Conservation (phyloP, 2,329 filamentous ascomycete species). For the Tricladium varicosporioides region DNA sequence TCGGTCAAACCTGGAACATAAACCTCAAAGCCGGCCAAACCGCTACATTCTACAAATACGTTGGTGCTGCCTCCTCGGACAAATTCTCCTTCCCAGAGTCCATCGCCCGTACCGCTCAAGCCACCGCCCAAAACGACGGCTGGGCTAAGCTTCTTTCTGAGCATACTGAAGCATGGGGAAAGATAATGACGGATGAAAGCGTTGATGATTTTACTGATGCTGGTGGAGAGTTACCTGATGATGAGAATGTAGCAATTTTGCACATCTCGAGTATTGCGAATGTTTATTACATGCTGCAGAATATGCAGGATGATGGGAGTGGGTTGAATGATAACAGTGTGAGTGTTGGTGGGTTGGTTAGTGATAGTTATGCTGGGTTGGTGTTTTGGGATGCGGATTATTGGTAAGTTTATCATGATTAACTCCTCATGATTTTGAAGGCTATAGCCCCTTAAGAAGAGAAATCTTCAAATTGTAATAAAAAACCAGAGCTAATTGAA, state of each 20-base stretch:
- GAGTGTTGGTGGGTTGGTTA: conserved; percentile 64
- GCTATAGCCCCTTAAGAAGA: no score
- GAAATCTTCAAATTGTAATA: no score
- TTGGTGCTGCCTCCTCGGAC: conserved; percentile 67
- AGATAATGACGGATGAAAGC: conserved; percentile 56
- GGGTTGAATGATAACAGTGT: conserved; percentile 61
- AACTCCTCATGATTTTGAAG: not conserved
- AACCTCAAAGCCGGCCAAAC: conserved; percentile 50
- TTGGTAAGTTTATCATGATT: not conserved
- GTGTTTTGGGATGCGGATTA: conserved; percentile 41
- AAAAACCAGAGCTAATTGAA: not conserved
- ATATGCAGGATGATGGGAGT: conserved; percentile 45
- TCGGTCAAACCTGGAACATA: conserved; percentile 59
- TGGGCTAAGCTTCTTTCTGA: conserved; percentile 53
- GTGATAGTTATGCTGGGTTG: conserved; percentile 64
- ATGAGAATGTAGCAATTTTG: conserved; percentile 51
- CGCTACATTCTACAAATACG: conserved; percentile 61
- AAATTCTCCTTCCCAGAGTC: conserved; percentile 58
- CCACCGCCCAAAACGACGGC: conserved; percentile 48
- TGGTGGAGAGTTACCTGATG: conserved; percentile 57
- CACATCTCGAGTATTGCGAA: conserved; percentile 55
- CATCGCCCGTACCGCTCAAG: conserved; percentile 54
- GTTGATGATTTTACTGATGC: conserved; percentile 61
- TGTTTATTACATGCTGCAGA: conserved; percentile 55
- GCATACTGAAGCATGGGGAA: conserved; percentile 61